phyloP scores from a whole-genome alignment of 352 stramenopile species.

The Phytophthora podocarpi region DNA sequence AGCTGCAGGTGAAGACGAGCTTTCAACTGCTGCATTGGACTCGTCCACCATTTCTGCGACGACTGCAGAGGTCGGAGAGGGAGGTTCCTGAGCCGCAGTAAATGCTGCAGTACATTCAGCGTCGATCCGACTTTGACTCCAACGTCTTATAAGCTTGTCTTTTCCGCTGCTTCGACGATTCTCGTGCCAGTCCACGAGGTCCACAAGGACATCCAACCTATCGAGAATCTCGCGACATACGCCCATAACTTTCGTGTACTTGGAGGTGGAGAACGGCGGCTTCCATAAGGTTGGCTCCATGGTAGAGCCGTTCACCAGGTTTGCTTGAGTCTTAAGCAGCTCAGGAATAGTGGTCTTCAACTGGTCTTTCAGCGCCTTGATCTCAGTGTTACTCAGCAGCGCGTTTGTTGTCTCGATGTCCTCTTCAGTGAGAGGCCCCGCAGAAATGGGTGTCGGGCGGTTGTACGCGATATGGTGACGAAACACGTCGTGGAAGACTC shows the following conservation, averaged over 20 bases:
- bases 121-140: slow-evolving; percentile 40
- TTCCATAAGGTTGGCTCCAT: slow-evolving; percentile 69
- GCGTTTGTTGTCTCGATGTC: slow-evolving; percentile 37
- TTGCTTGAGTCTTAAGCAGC: slow-evolving; percentile 51
- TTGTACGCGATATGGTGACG: slow-evolving; percentile 63
- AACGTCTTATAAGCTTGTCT: slow-evolving; percentile 34
- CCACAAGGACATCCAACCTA: slow-evolving; percentile 62
- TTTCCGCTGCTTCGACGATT: slow-evolving; percentile 35
- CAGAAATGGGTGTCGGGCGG: not conserved
- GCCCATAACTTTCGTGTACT: slow-evolving; percentile 57
- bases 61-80: slow-evolving; percentile 21
- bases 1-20: not conserved
- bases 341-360: slow-evolving; percentile 44
- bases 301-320: slow-evolving; percentile 49
- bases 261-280: slow-evolving; percentile 52
- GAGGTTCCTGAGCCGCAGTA: slow-evolving; percentile 35
- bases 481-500: slow-evolving; percentile 57
- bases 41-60: slow-evolving; percentile 23
- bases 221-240: slow-evolving; percentile 57
- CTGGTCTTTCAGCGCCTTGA: slow-evolving; percentile 48
- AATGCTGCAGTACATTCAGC: slow-evolving; percentile 39
- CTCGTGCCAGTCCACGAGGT: slow-evolving; percentile 71
- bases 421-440: slow-evolving; percentile 22
- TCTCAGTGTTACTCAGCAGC: slow-evolving; percentile 31
- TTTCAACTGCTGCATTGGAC: slow-evolving; percentile 1